Percentiles rank a stretch among this genome's conserved stretches.
phyloP scores from a whole-genome alignment of 495 filamentous ascomycete species.

The Trichocladium antarcticum region DNA sequence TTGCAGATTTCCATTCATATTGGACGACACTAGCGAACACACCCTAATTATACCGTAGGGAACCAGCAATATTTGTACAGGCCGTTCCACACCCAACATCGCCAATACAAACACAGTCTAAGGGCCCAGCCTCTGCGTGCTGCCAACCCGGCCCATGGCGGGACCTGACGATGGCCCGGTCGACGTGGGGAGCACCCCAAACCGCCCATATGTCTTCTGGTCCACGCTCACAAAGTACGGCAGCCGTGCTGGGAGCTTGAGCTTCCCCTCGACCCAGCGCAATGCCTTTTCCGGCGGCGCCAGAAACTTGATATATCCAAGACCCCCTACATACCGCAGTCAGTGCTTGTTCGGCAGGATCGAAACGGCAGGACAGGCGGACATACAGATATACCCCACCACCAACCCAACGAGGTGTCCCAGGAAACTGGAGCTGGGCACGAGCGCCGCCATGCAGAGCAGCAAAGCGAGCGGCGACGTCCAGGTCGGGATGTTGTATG shows the following conservation, averaged over 20 bases:
- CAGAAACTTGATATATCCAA: constrained; percentile 75
- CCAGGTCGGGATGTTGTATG: constrained; percentile 81
- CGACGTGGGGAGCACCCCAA: constrained; percentile 68
- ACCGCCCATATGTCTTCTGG: constrained; percentile 92
- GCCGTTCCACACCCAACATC: neutral
- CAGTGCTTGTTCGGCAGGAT: constrained; percentile 2
- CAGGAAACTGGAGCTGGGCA: constrained; percentile 71
- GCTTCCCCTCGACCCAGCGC: constrained; percentile 71
- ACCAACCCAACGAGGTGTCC: constrained; percentile 74
- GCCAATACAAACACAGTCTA: constrained; percentile 13
- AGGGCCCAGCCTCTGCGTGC: constrained; percentile 54
- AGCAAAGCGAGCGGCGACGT: constrained; percentile 68
- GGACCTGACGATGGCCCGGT: constrained; percentile 27
- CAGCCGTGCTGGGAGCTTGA: constrained; percentile 69
- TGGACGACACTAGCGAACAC: too few relatives aligned
- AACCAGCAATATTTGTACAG: neutral
- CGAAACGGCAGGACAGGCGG: neutral
- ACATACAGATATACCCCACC: constrained; percentile 77
- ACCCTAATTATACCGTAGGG: too few relatives aligned
- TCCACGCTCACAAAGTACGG: constrained; percentile 87
- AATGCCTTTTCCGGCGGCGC: constrained; percentile 72
- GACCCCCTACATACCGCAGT: constrained; percentile 45
- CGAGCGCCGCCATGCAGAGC: constrained; percentile 55
- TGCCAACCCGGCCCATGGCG: constrained; percentile 48
- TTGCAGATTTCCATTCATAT: too few relatives aligned